Conservation (phyloP, 805 yeast genomes). For the Saccharomycopsis javanensis region DNA sequence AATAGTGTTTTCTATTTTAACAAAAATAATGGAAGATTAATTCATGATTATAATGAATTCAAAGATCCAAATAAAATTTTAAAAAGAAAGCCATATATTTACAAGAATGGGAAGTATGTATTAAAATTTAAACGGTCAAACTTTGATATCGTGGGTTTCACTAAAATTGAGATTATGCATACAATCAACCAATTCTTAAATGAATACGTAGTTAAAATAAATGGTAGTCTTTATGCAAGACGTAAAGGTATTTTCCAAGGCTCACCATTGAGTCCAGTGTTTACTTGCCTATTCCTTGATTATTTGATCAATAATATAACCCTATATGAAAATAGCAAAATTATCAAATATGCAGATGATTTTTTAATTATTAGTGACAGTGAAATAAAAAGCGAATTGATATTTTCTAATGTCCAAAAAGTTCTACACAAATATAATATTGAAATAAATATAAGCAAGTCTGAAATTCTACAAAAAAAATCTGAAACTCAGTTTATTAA, state of each 20-base stretch:
- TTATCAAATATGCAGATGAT: conserved; percentile 75
- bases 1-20: neutral
- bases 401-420: conserved; percentile 17
- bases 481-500: neutral
- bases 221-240: conserved; percentile 34
- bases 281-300: conserved; percentile 69
- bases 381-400: conserved; percentile 24
- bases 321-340: conserved; percentile 23
- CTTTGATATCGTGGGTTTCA: conserved; percentile 22
- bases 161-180: conserved; percentile 35
- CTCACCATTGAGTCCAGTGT: conserved; percentile 57
- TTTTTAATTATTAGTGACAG: conserved; percentile 58
- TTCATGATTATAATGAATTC: conserved; percentile 14
- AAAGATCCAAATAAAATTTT: conserved; percentile 9
- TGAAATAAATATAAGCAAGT: conserved; percentile 2
- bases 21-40: conserved; percentile 9
- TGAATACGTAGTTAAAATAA: conserved; percentile 36
- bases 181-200: conserved; percentile 42
- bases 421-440: neutral
- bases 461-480: neutral
- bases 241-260: conserved; percentile 79
- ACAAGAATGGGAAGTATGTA: neutral
- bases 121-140: conserved; percentile 16
- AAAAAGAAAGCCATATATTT: conserved; percentile 1
- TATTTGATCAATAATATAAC: conserved; percentile 32